These are phyloP conservation scores for Phlegmacium glaucopus DNA, from an alignment of 768 basidiomycete genomes.

Conservation along the genomic window DNA sequence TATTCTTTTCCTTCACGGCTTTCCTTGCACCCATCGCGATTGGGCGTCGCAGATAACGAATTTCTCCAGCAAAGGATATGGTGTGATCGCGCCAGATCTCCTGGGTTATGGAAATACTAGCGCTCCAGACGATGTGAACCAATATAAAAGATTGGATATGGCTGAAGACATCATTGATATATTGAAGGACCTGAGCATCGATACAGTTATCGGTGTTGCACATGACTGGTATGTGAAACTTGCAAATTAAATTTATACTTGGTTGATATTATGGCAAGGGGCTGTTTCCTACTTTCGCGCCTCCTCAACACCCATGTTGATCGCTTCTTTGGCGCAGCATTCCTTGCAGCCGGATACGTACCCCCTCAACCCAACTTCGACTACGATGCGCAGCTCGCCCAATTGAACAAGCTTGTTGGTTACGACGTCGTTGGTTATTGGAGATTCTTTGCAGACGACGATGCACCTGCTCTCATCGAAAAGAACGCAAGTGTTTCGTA, in stretches of 20 bases:
- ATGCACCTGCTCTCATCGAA: slow-evolving; percentile 30
- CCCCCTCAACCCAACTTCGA: slow-evolving; percentile 21
- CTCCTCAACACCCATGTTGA: slow-evolving; percentile 35
- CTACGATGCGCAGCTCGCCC: slow-evolving; percentile 17
- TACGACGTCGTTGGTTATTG: slow-evolving; percentile 15
- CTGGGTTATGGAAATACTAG: slow-evolving; percentile 51
- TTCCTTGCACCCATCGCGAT: slow-evolving; percentile 37
- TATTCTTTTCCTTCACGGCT: slow-evolving; percentile 44
- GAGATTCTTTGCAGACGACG: slow-evolving; percentile 33
- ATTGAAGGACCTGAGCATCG: slow-evolving; percentile 32
- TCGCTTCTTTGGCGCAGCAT: slow-evolving; percentile 38
- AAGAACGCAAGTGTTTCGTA: too few relatives aligned
- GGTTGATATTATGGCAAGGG: slow-evolving; percentile 27
- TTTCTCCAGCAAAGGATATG: slow-evolving; percentile 37
- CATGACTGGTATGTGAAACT: slow-evolving; percentile 37
- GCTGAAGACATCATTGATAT: slow-evolving; percentile 39
- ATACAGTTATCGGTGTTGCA: slow-evolving; percentile 34
- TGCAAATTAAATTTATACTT: not conserved
- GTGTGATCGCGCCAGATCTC: slow-evolving; percentile 47
- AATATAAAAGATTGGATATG: slow-evolving; percentile 33
- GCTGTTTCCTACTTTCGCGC: slow-evolving; percentile 28
- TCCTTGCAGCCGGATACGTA: slow-evolving; percentile 33
- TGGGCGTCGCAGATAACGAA: slow-evolving; percentile 39
- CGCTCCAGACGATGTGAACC: slow-evolving; percentile 35
- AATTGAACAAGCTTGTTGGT: slow-evolving; percentile 9